These are phyloP conservation scores for Venustampulla echinocandica DNA, from an alignment of 495 filamentous ascomycete genomes.

Conservation along the genomic window DNA sequence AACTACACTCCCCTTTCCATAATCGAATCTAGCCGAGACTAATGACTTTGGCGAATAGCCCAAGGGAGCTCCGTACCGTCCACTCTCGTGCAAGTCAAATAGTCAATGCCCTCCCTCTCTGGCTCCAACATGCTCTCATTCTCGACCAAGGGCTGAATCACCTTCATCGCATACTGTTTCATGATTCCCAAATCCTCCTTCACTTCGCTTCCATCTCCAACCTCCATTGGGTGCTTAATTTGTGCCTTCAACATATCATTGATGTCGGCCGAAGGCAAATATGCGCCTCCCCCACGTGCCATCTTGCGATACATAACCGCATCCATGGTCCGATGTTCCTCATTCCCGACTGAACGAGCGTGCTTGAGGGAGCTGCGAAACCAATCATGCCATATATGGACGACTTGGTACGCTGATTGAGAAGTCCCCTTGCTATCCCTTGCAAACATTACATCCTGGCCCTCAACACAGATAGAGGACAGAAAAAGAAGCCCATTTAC, in stretches of 20 bases:
- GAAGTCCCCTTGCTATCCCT: background rate
- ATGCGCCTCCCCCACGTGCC: constrained; percentile 4
- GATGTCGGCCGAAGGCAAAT: background rate
- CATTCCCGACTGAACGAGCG: background rate
- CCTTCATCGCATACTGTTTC: constrained; percentile 9
- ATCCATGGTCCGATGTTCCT: background rate
- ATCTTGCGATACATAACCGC: constrained; percentile 8
- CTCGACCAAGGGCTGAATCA: constrained; percentile 1
- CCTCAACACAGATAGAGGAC: constrained; percentile 2
- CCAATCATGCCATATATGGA: constrained; percentile 10
- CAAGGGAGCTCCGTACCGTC: constrained; percentile 12
- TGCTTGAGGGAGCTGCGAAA: background rate
- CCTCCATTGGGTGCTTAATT: background rate
- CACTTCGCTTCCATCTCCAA: background rate
- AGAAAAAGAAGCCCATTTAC: constrained; percentile 1
- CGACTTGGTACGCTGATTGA: constrained; percentile 1
- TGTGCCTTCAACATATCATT: background rate
- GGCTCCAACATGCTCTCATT: constrained; percentile 11
- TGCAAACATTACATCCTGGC: background rate
- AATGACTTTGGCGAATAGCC: too few species aligned
- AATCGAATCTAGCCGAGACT: too few species aligned
- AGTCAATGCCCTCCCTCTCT: constrained; percentile 5
- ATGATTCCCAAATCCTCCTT: constrained; percentile 8
- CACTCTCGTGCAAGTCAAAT: constrained; percentile 13
- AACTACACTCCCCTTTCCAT: background rate